A percentile compares a stretch with the other conserved stretches of the same genome.
Conservation (phyloP, 495 filamentous ascomycete species). For the Stereocaulon alpinum region DNA sequence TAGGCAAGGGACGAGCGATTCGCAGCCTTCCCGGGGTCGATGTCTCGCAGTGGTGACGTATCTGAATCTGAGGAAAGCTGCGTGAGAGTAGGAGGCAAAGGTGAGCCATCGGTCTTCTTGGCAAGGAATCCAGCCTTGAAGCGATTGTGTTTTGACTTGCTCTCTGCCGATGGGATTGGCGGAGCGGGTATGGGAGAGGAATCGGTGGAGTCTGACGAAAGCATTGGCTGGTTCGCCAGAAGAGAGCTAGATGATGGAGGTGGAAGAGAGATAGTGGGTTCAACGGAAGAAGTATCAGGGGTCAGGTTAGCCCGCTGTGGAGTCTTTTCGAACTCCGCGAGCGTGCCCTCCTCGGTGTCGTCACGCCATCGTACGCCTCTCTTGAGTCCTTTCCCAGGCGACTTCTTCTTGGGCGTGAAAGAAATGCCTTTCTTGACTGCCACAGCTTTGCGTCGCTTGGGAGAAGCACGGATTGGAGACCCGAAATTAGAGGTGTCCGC, state of each 20-base stretch:
- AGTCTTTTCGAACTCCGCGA: conserved; percentile 85
- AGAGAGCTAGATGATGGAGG: conserved; percentile 6
- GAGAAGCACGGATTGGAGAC: conserved; percentile 61
- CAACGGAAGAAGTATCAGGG: conserved; percentile 43
- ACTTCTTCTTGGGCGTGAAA: conserved; percentile 77
- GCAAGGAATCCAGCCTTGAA: conserved; percentile 89
- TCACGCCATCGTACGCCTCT: conserved; percentile 86
- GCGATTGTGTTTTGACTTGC: conserved; percentile 55
- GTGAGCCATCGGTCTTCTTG: conserved; percentile 59
- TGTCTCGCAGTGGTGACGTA: conserved; percentile 55
- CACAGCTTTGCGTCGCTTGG: conserved; percentile 63
- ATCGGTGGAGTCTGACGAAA: conserved; percentile 22
- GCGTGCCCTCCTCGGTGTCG: conserved; percentile 70
- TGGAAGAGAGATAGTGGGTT: conserved; percentile 30
- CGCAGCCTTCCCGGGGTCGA: conserved; percentile 47
- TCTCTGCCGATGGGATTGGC: conserved; percentile 39
- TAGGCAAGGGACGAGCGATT: conserved; percentile 44
- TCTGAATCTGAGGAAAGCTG: conserved; percentile 51
- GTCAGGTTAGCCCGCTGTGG: conserved; percentile 51
- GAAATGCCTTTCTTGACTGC: conserved; percentile 65
- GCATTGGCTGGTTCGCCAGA: conserved; percentile 1
- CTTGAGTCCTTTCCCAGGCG: conserved; percentile 48
- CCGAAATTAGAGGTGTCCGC: conserved; percentile 31
- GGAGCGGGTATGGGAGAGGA: conserved; percentile 46
- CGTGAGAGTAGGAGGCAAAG: conserved; percentile 51